Conservation (phyloP, 225 moss, liverwort and hornwort species). For the Asterella californica region DNA sequence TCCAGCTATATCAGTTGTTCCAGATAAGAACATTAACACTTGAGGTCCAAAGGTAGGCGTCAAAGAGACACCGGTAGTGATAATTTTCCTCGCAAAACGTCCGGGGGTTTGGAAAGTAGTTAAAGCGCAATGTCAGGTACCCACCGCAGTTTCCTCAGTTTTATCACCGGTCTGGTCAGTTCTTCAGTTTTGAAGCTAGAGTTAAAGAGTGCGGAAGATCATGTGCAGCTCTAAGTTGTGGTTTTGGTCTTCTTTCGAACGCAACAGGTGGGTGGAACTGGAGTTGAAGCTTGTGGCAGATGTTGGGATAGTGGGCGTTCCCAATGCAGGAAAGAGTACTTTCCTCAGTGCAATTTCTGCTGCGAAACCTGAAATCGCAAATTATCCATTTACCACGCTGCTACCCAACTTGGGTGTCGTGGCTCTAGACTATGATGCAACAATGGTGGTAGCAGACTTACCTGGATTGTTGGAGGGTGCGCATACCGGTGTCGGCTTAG, state of each 20-base stretch:
- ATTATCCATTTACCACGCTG: constrained; percentile 92
- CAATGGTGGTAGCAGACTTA: constrained; percentile 95
- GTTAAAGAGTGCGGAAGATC: background rate
- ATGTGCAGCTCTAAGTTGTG: background rate
- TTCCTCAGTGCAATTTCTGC: constrained; percentile 88
- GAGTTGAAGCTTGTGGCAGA: constrained; percentile 98
- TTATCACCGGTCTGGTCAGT: background rate
- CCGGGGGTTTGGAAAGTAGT: too few species aligned
- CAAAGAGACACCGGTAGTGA: too few species aligned
- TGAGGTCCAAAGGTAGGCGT: too few species aligned
- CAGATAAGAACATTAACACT: too few species aligned
- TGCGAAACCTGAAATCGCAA: constrained; percentile 84
- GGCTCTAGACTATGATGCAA: constrained; percentile 71
- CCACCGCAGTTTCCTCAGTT: background rate
- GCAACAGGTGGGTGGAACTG: constrained; percentile 78
- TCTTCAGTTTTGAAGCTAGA: background rate
- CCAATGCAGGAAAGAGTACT: constrained; percentile 98
- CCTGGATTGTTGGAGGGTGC: constrained; percentile 97
- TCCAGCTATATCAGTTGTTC: too few species aligned
- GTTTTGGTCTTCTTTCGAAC: background rate
- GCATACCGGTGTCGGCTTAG: constrained; percentile 81
- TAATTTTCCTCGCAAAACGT: too few species aligned
- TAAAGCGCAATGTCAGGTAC: background rate
- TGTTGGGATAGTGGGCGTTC: constrained; percentile 95
- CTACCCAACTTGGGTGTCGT: constrained; percentile 95